Evolutionary conservation across 306 rosid species (phyloP), one percentile per base, ranked within the genome.

Genomic region (Dalbergia oliveri): DNA sequence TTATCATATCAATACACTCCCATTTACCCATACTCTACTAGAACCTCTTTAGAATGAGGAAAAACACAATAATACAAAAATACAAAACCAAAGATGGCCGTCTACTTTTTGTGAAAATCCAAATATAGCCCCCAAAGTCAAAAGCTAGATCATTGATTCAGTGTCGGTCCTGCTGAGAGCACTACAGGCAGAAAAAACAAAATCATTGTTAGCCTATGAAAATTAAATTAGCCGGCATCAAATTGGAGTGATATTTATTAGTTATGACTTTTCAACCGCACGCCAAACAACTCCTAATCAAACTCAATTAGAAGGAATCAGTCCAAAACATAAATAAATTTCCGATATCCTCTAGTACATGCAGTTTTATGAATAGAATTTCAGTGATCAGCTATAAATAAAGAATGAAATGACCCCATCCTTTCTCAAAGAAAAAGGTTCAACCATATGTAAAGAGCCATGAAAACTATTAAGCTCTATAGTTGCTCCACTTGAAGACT

Each of bases 211-310:
- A 12, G 57, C 16, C 57, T 50, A 50, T 50, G 54, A 50, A 12
- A 50, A 50, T 14, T 1, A 13, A 15, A 50, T 44, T 12, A 80
- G 81, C 83, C 73, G 78, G 86, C 73, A 1, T 64, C 18, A 76
- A 19, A 0, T 62, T 60, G 23, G n/a, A 9, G 6, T 70, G 18
- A 15, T 18, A 66, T 66, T 73, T 67, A 49, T 31, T 44, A 23
- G 61, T 77, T 62, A 49, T 47, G 53, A 35, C 35, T 70, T 79
- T 49, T 86, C 87, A 83, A 73, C 86, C 88, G 58, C n/a, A 79
- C 78, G 76, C 81, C 61, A 59, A 47, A 59, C 69, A 18, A 58
- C 78, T 73, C 78, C 3, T 19, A 33, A 63, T 83, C 82, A 85
- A 73, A 7, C 23, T 50, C 53, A 33, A 19, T 66, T 66, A 66